phyloP scores from a whole-genome alignment of 495 filamentous ascomycete species.

The Rhizodiscina lignyota region DNA sequence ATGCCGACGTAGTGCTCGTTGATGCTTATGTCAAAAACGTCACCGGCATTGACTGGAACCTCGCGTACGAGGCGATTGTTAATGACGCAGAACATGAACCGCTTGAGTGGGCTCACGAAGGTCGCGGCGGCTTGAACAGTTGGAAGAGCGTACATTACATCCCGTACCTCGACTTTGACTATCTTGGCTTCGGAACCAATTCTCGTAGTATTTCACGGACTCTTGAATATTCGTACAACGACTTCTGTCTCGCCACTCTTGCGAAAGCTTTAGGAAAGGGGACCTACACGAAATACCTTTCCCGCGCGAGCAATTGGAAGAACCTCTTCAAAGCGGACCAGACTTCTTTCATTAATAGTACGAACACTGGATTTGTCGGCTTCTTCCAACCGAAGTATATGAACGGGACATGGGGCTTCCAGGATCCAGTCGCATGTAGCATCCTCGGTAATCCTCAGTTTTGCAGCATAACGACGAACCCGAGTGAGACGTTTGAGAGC shows the following conservation, averaged over 20 bases:
- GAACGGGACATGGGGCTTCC: slow-evolving; percentile 20
- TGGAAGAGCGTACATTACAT: slow-evolving; percentile 58
- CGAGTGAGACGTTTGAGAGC: slow-evolving; percentile 23
- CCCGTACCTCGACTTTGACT: slow-evolving; percentile 50
- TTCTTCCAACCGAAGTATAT: slow-evolving; percentile 22
- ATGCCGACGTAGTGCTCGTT: slow-evolving; percentile 51
- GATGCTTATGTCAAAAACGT: slow-evolving; percentile 54
- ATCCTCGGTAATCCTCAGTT: neutral
- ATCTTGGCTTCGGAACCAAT: slow-evolving; percentile 45
- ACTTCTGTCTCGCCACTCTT: slow-evolving; percentile 56
- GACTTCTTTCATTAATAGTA: slow-evolving; percentile 28
- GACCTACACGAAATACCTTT: slow-evolving; percentile 36
- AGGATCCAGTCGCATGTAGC: slow-evolving; percentile 27
- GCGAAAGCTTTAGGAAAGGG: slow-evolving; percentile 33
- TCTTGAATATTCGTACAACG: slow-evolving; percentile 63
- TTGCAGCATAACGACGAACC: slow-evolving; percentile 16
- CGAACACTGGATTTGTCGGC: slow-evolving; percentile 17
- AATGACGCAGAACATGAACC: slow-evolving; percentile 65
- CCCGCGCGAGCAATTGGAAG: slow-evolving; percentile 38
- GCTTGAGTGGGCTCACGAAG: slow-evolving; percentile 47
- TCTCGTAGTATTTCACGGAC: slow-evolving; percentile 57
- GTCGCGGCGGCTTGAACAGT: slow-evolving; percentile 49
- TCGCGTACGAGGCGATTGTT: slow-evolving; percentile 56
- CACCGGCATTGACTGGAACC: slow-evolving; percentile 47
- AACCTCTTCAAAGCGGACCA: slow-evolving; percentile 34